Evolutionary conservation across 768 basidiomycete genomes (phyloP).

Genomic region (Boletus sensibilis): DNA sequence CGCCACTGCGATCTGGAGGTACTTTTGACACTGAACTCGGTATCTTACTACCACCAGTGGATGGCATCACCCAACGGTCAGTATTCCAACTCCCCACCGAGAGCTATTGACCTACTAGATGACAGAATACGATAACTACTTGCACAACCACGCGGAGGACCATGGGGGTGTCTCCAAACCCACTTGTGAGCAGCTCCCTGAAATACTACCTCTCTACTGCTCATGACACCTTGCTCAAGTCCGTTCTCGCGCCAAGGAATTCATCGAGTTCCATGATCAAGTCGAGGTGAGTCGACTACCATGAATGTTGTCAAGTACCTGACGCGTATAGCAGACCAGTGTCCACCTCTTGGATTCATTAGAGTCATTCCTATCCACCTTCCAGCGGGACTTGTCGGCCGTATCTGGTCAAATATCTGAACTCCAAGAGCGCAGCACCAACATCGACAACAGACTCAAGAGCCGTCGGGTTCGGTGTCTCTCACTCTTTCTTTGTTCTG

Average conservation of each 20-base stretch:
- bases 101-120: background rate
- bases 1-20: slow-evolving; percentile 2
- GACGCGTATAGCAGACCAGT: slow-evolving; percentile 61
- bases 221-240: slow-evolving; percentile 24
- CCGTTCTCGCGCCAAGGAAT: slow-evolving; percentile 54
- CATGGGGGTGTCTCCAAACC: background rate
- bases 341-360: slow-evolving; percentile 82
- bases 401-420: slow-evolving; percentile 97
- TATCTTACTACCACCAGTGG: background rate
- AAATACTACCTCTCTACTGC: background rate
- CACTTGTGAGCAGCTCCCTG: slow-evolving; percentile 16
- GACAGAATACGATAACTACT: slow-evolving; percentile 7
- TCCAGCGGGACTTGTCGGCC: slow-evolving; percentile 89
- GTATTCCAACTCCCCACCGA: background rate
- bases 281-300: slow-evolving; percentile 57
- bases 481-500: background rate
- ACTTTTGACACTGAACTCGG: background rate
- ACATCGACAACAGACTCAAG: slow-evolving; percentile 84
- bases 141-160: background rate
- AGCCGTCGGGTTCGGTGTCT: slow-evolving; percentile 67
- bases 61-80: slow-evolving; percentile 18
- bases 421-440: slow-evolving; percentile 84
- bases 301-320: background rate
- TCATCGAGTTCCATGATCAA: slow-evolving; percentile 87
- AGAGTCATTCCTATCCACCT: slow-evolving; percentile 89